Percentiles rank a stretch among this genome's conserved stretches.
Conservation (phyloP, 352 stramenopile genomes). For the Phytophthora sp. region DNA sequence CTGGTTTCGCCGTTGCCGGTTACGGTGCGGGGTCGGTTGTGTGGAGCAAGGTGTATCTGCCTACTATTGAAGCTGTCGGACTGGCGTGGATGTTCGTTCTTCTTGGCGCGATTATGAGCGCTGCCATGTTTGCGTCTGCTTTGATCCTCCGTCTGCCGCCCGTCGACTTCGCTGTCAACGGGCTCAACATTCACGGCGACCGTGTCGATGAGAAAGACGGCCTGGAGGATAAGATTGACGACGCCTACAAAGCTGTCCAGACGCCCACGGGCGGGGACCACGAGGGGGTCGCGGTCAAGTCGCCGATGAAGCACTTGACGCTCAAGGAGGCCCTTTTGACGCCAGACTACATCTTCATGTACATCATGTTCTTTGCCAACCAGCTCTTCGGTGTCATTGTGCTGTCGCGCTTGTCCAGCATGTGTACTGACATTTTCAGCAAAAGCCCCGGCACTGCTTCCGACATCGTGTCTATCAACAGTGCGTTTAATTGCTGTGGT, state of each 20-base stretch:
- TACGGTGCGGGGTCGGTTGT: conserved; percentile 69
- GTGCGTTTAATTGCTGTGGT: conserved; percentile 62
- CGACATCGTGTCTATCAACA: conserved; percentile 65
- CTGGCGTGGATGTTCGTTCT: conserved; percentile 58
- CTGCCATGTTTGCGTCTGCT: conserved; percentile 51
- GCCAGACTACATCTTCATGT: conserved; percentile 68
- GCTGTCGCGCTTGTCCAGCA: conserved; percentile 62
- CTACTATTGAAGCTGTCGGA: conserved; percentile 53
- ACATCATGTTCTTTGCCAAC: conserved; percentile 73
- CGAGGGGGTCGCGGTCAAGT: conserved; percentile 27
- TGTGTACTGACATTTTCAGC: conserved; percentile 61
- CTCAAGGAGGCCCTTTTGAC: conserved; percentile 64
- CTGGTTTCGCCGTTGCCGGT: conserved; percentile 65
- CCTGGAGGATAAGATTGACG: conserved; percentile 48
- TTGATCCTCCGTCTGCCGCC: conserved; percentile 57
- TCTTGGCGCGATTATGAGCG: conserved; percentile 50
- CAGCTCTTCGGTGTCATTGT: conserved; percentile 72
- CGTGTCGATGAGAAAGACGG: conserved; percentile 43
- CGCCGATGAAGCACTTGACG: conserved; percentile 52
- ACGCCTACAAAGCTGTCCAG: conserved; percentile 49
- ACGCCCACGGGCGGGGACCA: conserved; percentile 35
- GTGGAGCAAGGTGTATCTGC: conserved; percentile 67
- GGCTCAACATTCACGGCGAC: conserved; percentile 70
- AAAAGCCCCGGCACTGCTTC: conserved; percentile 46
- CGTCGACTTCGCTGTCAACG: conserved; percentile 49